Conservation (phyloP, 2,329 filamentous ascomycete genomes). For the Penicillium janthinellum region DNA sequence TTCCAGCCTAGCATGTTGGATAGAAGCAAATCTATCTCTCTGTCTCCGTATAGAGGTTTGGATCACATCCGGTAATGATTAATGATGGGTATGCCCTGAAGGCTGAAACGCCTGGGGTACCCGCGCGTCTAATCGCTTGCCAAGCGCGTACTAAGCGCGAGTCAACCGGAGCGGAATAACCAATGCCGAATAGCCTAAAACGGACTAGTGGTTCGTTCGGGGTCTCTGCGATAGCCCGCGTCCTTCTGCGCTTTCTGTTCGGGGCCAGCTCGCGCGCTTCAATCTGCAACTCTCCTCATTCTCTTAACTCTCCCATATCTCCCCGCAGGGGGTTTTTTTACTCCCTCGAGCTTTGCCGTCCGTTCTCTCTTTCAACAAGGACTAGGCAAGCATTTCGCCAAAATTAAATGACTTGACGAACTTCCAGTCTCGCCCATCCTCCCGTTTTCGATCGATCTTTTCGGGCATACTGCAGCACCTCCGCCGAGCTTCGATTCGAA, state of each 20-base stretch:
- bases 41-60: no score
- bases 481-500: conserved; percentile 23
- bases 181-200: conserved; percentile 32
- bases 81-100: neutral
- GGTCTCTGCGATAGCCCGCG: conserved; percentile 45
- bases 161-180: conserved; percentile 32
- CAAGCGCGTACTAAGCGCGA: conserved; percentile 18
- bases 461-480: conserved; percentile 28
- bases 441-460: conserved; percentile 30
- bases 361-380: conserved; percentile 19
- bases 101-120: neutral
- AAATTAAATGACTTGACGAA: conserved; percentile 39
- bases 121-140: conserved; percentile 12
- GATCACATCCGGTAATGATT: no score
- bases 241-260: conserved; percentile 33
- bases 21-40: neutral
- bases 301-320: conserved; percentile 21
- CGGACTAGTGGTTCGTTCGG: conserved; percentile 40
- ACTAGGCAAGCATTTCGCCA: conserved; percentile 11
- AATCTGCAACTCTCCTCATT: conserved; percentile 22
- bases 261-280: conserved; percentile 34
- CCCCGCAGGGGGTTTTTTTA: conserved; percentile 16
- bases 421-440: conserved; percentile 16
- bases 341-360: conserved; percentile 18
- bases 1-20: neutral